A percentile compares a stretch with the other conserved stretches of the same genome.
phyloP scores from a whole-genome alignment of 2,329 filamentous ascomycete species.

The Aspergillus hortae region DNA sequence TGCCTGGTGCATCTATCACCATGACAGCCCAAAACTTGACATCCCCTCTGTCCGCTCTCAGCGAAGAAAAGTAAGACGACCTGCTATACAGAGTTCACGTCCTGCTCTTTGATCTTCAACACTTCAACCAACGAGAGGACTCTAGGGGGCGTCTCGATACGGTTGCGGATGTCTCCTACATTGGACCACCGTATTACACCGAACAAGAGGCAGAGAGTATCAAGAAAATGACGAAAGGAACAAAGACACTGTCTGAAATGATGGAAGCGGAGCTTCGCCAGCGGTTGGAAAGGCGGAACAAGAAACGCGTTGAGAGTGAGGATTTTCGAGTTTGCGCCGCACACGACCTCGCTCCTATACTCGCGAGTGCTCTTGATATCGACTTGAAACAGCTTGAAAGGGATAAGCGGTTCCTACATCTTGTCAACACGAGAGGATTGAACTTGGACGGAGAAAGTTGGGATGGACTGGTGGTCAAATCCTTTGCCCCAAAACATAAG shows the following conservation, averaged over 20 bases:
- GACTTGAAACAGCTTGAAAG: slow-evolving; percentile 23
- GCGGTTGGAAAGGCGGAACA: slow-evolving; percentile 18
- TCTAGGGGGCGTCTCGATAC: slow-evolving; percentile 15
- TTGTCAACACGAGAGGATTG: slow-evolving; percentile 9
- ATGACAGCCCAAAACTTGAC: too few species aligned
- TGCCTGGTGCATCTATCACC: too few species aligned
- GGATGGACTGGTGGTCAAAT: slow-evolving; percentile 3
- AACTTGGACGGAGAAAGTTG: background rate
- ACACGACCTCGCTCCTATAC: slow-evolving; percentile 30
- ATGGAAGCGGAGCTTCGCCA: slow-evolving; percentile 19
- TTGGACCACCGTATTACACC: slow-evolving; percentile 21
- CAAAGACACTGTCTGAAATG: slow-evolving; percentile 14
- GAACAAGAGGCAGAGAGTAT: slow-evolving; percentile 13
- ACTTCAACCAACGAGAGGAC: slow-evolving; percentile 11
- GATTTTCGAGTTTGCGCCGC: slow-evolving; percentile 34
- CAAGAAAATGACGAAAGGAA: slow-evolving; percentile 5
- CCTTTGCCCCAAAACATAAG: slow-evolving; percentile 1
- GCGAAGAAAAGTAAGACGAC: background rate
- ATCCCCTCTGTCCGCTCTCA: background rate
- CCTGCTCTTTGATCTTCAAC: slow-evolving; percentile 19
- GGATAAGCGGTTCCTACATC: slow-evolving; percentile 16
- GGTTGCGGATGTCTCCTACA: slow-evolving; percentile 16
- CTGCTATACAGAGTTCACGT: slow-evolving; percentile 25
- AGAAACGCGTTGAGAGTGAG: slow-evolving; percentile 25
- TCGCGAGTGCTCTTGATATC: slow-evolving; percentile 26